Evolutionary conservation across 495 filamentous ascomycete species (phyloP), one percentile per base, ranked within the genome.

Genomic region (Neurospora tetraspora): DNA sequence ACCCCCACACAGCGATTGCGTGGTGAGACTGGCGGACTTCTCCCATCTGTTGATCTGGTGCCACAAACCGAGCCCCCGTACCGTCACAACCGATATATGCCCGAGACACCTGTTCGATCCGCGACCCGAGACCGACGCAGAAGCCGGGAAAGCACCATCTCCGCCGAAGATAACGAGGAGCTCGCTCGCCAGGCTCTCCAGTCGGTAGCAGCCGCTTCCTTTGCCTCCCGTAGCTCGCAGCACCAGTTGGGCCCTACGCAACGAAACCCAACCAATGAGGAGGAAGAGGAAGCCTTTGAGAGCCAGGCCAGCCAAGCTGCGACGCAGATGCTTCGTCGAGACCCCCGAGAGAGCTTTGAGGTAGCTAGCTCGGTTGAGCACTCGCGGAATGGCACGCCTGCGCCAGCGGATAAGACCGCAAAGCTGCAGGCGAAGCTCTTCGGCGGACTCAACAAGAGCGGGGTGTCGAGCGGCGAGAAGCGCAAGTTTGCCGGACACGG

Each of bases 81-180:
- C 61, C 80, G 78, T 68, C 78, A 78, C 65, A 71, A 73, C 18
- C 77, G 74, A 37, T 78, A 78, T 59, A 72, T 77, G 47, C 70
- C 78, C 39, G 43, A 81, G 75, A 80, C 85, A 16, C 75, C 74
- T 42, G 31, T 76, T 7, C 65, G 75, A 9, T 72, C 74, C 9
- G 70, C 69, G 10, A 70, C 74, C 72, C 75, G 74, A 10, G 74
- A 81, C 73, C 70, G 77, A 68, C 87, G 86, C 69, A 88, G 90
- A 76, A 92, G 93, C 77, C 87, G 92, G 68, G 93, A 97, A 76
- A 96, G 92, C 82, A 97, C 94, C 7, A 94, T 97, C 69, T 97
- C 94, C 0, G 93, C 89, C 20, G 91, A 92, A 5, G 93, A 95
- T 71, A 87, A 88, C 31, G 91, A 92, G 61, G 87, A 88, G 20